These are phyloP conservation scores for Sarocladium oryzae DNA, from an alignment of 2,329 filamentous ascomycete species.

Conservation along the genomic window DNA sequence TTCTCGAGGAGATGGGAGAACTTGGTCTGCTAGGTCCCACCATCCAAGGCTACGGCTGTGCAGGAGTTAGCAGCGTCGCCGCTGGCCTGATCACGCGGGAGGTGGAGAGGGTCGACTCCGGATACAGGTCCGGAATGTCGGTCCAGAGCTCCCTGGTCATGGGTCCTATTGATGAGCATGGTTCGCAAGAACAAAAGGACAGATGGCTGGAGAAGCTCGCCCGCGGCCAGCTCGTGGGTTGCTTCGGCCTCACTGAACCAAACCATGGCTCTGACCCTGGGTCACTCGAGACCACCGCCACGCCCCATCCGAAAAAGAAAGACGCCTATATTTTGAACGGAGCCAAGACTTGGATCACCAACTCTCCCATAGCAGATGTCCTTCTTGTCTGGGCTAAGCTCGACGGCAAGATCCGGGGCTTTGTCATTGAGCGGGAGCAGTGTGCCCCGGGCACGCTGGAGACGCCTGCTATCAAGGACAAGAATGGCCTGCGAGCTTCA, in stretches of 20 bases:
- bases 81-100: constrained; percentile 86
- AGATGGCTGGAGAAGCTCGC: constrained; percentile 75
- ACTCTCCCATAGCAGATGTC: constrained; percentile 82
- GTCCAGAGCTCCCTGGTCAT: constrained; percentile 91
- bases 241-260: constrained; percentile 85
- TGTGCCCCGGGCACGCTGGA: constrained; percentile 85
- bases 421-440: constrained; percentile 77
- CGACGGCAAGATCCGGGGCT: constrained; percentile 88
- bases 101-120: constrained; percentile 85
- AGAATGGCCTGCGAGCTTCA: constrained; percentile 87
- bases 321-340: constrained; percentile 75
- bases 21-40: constrained; percentile 79
- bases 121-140: constrained; percentile 88
- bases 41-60: constrained; percentile 82
- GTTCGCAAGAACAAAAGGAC: constrained; percentile 78
- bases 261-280: constrained; percentile 91
- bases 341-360: constrained; percentile 93
- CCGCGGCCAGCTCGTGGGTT: constrained; percentile 74
- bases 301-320: constrained; percentile 74
- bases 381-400: constrained; percentile 90
- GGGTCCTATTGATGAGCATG: constrained; percentile 86
- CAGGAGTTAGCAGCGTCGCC: constrained; percentile 79
- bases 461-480: constrained; percentile 89
- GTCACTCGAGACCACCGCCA: constrained; percentile 84
- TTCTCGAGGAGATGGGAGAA: constrained; percentile 87